Conservation (phyloP, 1,139 yeast species). For the Hemisphaericaspora xylofermentans region DNA sequence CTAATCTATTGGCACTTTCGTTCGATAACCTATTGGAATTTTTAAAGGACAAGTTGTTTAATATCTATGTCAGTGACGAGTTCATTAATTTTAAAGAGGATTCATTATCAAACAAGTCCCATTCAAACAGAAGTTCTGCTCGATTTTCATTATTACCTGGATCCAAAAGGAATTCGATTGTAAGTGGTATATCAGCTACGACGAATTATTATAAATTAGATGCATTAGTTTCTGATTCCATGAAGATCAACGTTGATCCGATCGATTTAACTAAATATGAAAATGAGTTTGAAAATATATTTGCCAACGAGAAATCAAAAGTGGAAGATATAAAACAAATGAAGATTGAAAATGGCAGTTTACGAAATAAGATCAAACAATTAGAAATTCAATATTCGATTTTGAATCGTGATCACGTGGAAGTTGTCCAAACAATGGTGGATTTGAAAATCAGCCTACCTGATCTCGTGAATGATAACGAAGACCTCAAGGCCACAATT, state of each 20-base stretch:
- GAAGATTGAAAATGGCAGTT: constrained; percentile 63
- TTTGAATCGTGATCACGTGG: constrained; percentile 73
- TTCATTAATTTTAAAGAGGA: constrained; percentile 19
- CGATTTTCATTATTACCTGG: constrained; percentile 18
- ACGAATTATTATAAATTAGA: constrained; percentile 56
- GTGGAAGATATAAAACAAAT: constrained; percentile 67
- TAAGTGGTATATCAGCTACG: constrained; percentile 1
- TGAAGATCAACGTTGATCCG: constrained; percentile 70
- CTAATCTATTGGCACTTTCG: constrained; percentile 54
- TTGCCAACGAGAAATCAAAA: constrained; percentile 65
- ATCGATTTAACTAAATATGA: constrained; percentile 66
- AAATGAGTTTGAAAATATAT: constrained; percentile 73
- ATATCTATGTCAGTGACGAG: constrained; percentile 55
- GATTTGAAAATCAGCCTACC: constrained; percentile 42
- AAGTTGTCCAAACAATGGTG: constrained; percentile 42
- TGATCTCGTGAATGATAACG: constrained; percentile 70
- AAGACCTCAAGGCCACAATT: constrained; percentile 66
- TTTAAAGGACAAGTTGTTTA: constrained; percentile 77
- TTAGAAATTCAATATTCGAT: constrained; percentile 69
- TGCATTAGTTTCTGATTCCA: constrained; percentile 76
- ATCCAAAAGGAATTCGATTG: neutral
- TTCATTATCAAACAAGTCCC: constrained; percentile 16
- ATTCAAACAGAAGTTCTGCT: constrained; percentile 8
- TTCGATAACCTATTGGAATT: constrained; percentile 77
- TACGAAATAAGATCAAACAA: constrained; percentile 71